Base-by-base conservation (phyloP, 306 rosid species). In the Citrullus mucosospermus region DNA sequence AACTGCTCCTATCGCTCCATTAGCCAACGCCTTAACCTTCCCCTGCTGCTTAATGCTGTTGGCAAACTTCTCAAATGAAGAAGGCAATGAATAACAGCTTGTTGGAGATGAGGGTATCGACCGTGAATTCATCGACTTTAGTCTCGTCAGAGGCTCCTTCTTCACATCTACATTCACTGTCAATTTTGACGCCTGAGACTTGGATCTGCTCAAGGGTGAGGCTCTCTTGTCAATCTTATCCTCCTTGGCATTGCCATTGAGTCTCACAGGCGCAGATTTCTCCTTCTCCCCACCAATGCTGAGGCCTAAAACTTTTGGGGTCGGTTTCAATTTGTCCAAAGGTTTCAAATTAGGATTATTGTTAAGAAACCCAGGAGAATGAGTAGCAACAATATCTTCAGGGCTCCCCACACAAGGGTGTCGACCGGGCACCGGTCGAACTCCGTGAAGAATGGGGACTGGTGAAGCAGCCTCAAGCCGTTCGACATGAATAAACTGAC, bases 381-480 rank as follows among this genome's bases (percentile, higher is more conserved):
- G 85, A 77, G 93, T 92, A 34, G 97, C 96, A 75, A 91, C 93
- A 88, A 96, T 92, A 84, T 96, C 99, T 73, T 90, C 97, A 59
- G 99, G 99, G 81, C 76, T 89, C 48, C 99, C 99, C 20, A 96
- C 91, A 81, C 98, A 96, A 48, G 96, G 84, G 82, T 96, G 99
- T 68, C 99, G 87, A 14, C 99, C 98, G 1, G 97, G 98, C 22
- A 96, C 87, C 22, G 97, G 98, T 86, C 96, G 88, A 76, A 91
- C 93, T 50, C 99, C 99, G 22, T 80, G 98, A 54, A 96, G 93
- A 80, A 92, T 87, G 15, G 99, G 99, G 56, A 96, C 99, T 2
- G 97, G 99, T 0, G 98, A 92, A 41, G 96, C 93, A 9, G 98
- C 85, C 55, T 88, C 96, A 9, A 96, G 89, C 79, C 98, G 91